A percentile compares a stretch with the other conserved stretches of the same genome.
phyloP scores from a whole-genome alignment of 2,329 filamentous ascomycete genomes.

The Helotiales sp. region DNA sequence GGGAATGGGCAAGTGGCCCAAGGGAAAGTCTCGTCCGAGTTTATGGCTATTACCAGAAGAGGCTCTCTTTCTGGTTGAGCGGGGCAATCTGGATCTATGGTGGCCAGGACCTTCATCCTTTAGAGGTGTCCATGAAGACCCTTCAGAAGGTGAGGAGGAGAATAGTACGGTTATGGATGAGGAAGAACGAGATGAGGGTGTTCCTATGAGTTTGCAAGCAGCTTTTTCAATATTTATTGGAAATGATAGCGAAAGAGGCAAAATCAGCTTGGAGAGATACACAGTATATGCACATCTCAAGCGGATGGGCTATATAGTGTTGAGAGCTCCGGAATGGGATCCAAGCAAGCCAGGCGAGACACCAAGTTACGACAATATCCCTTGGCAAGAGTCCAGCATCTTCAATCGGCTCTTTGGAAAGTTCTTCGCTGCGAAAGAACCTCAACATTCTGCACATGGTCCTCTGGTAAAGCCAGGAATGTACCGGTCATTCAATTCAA shows the following conservation, averaged over 20 bases:
- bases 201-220: slow-evolving; percentile 90
- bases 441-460: slow-evolving; percentile 47
- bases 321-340: slow-evolving; percentile 67
- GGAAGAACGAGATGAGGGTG: slow-evolving; percentile 60
- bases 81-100: slow-evolving; percentile 84
- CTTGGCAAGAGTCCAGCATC: slow-evolving; percentile 29
- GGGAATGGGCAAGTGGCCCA: slow-evolving; percentile 71
- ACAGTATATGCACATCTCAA: slow-evolving; percentile 87
- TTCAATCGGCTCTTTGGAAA: slow-evolving; percentile 42
- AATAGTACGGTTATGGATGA: slow-evolving; percentile 41
- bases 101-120: slow-evolving; percentile 69
- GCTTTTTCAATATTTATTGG: slow-evolving; percentile 87
- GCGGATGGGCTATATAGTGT: slow-evolving; percentile 79
- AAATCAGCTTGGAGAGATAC: slow-evolving; percentile 76
- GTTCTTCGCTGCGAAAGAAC: slow-evolving; percentile 36
- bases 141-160: slow-evolving; percentile 43
- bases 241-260: slow-evolving; percentile 64
- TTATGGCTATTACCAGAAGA: slow-evolving; percentile 92
- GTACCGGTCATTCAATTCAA: slow-evolving; percentile 68
- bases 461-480: slow-evolving; percentile 67
- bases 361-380: slow-evolving; percentile 15
- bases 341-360: slow-evolving; percentile 34
- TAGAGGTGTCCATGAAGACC: slow-evolving; percentile 45
- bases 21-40: slow-evolving; percentile 62
- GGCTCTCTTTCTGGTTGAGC: slow-evolving; percentile 84